Conservation (phyloP, 352 stramenopile genomes). For the Pythium insidiosum region DNA sequence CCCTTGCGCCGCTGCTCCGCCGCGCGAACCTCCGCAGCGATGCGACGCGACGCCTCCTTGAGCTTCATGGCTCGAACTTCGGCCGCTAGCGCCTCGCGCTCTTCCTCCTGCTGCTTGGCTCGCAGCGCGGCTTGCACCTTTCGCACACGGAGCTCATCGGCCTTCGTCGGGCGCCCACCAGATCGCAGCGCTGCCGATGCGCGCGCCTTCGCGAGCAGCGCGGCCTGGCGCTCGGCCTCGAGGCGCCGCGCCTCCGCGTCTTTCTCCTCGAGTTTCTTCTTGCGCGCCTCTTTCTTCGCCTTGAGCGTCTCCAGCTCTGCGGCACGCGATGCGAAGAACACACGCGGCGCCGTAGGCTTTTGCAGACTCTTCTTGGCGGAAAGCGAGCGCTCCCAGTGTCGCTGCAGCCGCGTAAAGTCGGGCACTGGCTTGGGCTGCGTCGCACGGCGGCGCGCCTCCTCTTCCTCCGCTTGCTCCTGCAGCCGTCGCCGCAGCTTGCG, state of each 20-base stretch:
- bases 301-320: constrained; percentile 27
- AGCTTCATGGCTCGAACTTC: constrained; percentile 25
- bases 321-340: constrained; percentile 45
- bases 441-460: constrained; percentile 12
- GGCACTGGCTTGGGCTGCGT: constrained; percentile 42
- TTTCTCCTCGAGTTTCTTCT: constrained; percentile 27
- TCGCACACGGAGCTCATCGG: constrained; percentile 45
- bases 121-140: constrained; percentile 25
- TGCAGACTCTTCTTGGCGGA: constrained; percentile 23
- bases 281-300: constrained; percentile 39
- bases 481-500: constrained; percentile 48
- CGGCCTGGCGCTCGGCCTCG: constrained; percentile 21
- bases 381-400: constrained; percentile 36
- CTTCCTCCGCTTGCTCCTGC: constrained; percentile 26
- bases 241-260: constrained; percentile 22
- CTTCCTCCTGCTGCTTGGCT: constrained; percentile 29
- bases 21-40: constrained; percentile 44
- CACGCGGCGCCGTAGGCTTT: constrained; percentile 13
- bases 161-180: constrained; percentile 26
- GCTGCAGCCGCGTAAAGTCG: constrained; percentile 54
- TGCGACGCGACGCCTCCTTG: constrained; percentile 36
- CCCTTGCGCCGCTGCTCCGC: constrained; percentile 37
- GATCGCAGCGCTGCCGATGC: constrained; percentile 4
- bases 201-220: constrained; percentile 22
- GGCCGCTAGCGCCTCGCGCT: constrained; percentile 16